Percentiles rank a stretch among this genome's conserved stretches.
phyloP scores from a whole-genome alignment of 106 monocot species.

The Gastrodia elata region DNA sequence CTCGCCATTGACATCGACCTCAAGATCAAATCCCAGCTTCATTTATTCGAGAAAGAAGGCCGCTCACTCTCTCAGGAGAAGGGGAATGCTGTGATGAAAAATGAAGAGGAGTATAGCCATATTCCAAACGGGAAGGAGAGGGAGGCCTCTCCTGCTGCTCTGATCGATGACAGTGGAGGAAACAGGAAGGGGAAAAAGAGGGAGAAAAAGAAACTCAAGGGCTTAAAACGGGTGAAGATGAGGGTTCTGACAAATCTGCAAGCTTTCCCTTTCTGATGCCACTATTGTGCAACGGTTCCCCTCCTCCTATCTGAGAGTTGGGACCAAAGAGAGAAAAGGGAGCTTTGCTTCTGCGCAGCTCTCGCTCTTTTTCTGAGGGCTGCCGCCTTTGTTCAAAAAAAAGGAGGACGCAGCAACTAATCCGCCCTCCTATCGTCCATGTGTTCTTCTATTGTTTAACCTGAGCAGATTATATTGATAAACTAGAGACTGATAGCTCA shows the following conservation, averaged over 20 bases:
- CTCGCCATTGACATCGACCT: conserved; percentile 15
- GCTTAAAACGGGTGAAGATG: not conserved
- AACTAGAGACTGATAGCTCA: too few species aligned
- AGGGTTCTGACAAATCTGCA: conserved; percentile 7
- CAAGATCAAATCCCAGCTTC: conserved; percentile 7
- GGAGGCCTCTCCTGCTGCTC: conserved; percentile 7
- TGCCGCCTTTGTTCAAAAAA: not conserved
- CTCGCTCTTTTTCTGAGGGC: not conserved
- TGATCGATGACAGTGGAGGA: conserved; percentile 5
- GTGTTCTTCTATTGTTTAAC: too few species aligned
- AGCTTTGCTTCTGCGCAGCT: not conserved
- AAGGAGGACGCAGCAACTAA: too few species aligned
- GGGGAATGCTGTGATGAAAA: conserved; percentile 21
- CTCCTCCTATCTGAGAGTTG: not conserved
- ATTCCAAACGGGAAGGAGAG: conserved; percentile 15
- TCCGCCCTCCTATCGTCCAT: too few species aligned
- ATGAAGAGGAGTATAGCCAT: conserved; percentile 27
- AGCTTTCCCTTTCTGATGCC: not conserved
- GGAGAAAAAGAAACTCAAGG: conserved; percentile 9
- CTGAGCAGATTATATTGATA: too few species aligned
- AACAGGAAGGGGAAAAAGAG: not conserved
- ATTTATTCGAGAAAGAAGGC: not conserved
- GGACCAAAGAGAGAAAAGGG: not conserved
- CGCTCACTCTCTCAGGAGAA: not conserved
- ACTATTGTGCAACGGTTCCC: conserved; percentile 4